These are phyloP conservation scores for Leptographium radiaticola DNA, from an alignment of 2,329 filamentous ascomycete species.

Conservation along the genomic window DNA sequence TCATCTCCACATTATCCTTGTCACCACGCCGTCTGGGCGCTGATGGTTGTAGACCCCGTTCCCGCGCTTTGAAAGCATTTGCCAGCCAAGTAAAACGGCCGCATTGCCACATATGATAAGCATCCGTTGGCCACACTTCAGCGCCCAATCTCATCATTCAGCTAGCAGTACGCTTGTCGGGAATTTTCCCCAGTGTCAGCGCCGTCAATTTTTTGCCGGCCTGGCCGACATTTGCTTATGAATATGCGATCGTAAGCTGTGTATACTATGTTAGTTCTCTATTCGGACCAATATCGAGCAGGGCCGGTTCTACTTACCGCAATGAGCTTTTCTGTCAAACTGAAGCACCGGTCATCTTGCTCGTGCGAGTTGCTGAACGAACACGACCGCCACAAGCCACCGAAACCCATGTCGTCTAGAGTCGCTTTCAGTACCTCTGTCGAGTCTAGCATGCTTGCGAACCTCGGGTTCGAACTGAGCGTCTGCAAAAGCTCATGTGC, in stretches of 20 bases:
- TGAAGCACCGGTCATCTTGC: conserved; percentile 37
- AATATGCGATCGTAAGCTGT: conserved; percentile 5
- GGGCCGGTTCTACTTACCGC: conserved; percentile 28
- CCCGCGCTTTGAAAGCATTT: not conserved
- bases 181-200: too few relatives aligned
- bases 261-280: not conserved
- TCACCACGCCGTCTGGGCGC: not conserved
- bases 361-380: conserved; percentile 36
- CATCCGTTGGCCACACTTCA: not conserved
- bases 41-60: too few relatives aligned
- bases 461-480: conserved; percentile 40
- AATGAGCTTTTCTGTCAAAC: conserved; percentile 46
- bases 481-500: conserved; percentile 48
- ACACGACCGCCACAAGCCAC: conserved; percentile 47
- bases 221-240: not conserved
- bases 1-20: not conserved
- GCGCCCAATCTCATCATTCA: not conserved
- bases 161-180: too few relatives aligned
- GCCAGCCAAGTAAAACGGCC: too few relatives aligned
- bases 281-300: not conserved
- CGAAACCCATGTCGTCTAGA: conserved; percentile 48
- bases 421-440: conserved; percentile 35
- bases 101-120: too few relatives aligned
- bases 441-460: conserved; percentile 33
- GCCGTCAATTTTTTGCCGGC: too few relatives aligned